Evolutionary conservation across 164 flowering plant species (phyloP).

Genomic region (Nymphaea thermarum): DNA sequence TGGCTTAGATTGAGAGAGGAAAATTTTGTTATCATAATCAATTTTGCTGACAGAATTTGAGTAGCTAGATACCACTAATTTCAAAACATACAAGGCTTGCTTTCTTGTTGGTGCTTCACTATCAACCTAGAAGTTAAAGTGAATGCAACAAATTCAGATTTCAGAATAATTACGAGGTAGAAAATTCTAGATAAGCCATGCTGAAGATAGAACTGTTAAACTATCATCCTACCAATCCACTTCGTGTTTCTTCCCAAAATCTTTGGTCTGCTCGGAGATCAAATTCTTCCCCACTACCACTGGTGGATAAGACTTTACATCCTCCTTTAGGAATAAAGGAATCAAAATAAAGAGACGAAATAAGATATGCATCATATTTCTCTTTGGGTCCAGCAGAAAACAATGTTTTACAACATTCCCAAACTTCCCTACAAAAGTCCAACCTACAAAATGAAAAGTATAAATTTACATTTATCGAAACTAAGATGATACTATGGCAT

Average conservation of each 20-base stretch:
- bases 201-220: too few relatives aligned
- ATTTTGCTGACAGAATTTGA: conserved; percentile 12
- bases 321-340: conserved; percentile 23
- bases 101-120: conserved; percentile 75
- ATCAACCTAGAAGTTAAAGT: conserved; percentile 40
- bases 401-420: conserved; percentile 64
- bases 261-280: conserved; percentile 43
- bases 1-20: conserved; percentile 11
- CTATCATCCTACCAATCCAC: conserved; percentile 59
- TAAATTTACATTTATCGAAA: neutral
- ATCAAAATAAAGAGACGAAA: conserved; percentile 59
- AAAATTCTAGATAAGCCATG: neutral
- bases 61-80: conserved; percentile 20
- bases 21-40: conserved; percentile 10
- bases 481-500: neutral
- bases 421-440: conserved; percentile 33
- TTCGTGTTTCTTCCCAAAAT: conserved; percentile 76
- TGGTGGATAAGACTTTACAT: conserved; percentile 11
- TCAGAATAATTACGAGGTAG: neutral
- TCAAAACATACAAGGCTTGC: conserved; percentile 67
- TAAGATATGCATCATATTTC: conserved; percentile 67
- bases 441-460: conserved; percentile 30
- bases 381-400: conserved; percentile 56
- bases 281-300: conserved; percentile 26
- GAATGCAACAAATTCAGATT: neutral